Base-by-base conservation (phyloP, 441 rosid genomes). In the Euphorbia corollata region DNA sequence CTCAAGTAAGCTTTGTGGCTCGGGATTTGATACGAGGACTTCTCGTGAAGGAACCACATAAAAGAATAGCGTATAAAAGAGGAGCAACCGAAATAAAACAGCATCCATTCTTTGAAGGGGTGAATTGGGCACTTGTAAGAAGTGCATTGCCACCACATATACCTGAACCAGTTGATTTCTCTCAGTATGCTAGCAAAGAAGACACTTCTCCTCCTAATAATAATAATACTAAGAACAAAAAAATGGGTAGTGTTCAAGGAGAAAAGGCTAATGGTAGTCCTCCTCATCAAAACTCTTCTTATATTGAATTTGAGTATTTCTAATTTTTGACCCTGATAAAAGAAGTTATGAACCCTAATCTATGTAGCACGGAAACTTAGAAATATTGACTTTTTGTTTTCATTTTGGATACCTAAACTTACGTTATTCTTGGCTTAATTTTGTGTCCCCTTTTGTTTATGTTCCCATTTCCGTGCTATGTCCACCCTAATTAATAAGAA, bases 61-160 rank as follows among this genome's bases (percentile, higher is more conserved):
- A 87, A 54, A 69, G 95, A 15, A 85, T 91, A 16, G 95, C 95
- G 3, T 86, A 83, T 43, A 87, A 80, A 71, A 81, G 96, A 58
- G 98, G 94, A 1, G 98, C 96, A 6, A 91, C 98, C 2, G 95
- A 91, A 69, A 86, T 91, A 1, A 91, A 89, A 66, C 98, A 91
- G 48, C 95, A 89, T 56, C 91, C 92, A 0, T 91, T 91, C 64
- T 91, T 91, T 56, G 90, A 86, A 67, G 96, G 98, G 8, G 85
- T 89, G 20, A 91, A 91, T 47, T 91, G 96, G 98, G 98, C 98
- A 27, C 72, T 91, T 0, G 92, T 91, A 0, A 80, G 96, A 67
- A 68, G 96, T 54, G 95, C 95, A 5, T 57, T 75, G 80, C 96
- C 98, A 61, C 95, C 98, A 1, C 85, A 89, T 24, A 6, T 91